These are phyloP conservation scores for Boletus sp. DNA, from an alignment of 1,284 basidiomycete genomes.

Conservation along the genomic window DNA sequence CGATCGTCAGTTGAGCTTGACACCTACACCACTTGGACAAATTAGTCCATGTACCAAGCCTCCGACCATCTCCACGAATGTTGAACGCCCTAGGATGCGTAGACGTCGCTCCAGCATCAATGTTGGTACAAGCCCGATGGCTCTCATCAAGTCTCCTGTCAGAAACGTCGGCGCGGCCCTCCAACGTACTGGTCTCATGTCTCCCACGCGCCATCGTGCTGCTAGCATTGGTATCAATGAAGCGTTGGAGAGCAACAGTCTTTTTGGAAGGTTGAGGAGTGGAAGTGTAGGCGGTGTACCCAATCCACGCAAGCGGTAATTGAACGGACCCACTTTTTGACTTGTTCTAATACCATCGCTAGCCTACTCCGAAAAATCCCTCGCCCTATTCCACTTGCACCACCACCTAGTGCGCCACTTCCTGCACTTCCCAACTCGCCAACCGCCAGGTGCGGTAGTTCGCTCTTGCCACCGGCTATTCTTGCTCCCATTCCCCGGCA, in stretches of 20 bases:
- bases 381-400: constrained; percentile 34
- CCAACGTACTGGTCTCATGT: constrained; percentile 45
- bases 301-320: constrained; percentile 40
- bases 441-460: constrained; percentile 18
- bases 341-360: constrained; percentile 11
- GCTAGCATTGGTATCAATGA: constrained; percentile 41
- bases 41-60: constrained; percentile 15
- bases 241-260: constrained; percentile 41
- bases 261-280: constrained; percentile 51
- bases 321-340: constrained; percentile 2
- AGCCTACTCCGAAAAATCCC: constrained; percentile 40
- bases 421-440: constrained; percentile 37
- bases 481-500: constrained; percentile 25
- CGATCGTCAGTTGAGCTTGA: constrained; percentile 36
- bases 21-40: constrained; percentile 40
- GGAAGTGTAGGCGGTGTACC: constrained; percentile 46
- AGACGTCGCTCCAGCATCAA: constrained; percentile 61
- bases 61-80: constrained; percentile 11
- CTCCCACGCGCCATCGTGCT: constrained; percentile 45
- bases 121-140: constrained; percentile 48
- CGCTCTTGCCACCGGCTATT: constrained; percentile 25
- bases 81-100: constrained; percentile 43
- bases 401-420: constrained; percentile 41
- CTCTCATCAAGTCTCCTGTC: constrained; percentile 53
- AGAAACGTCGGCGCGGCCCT: constrained; percentile 51